Evolutionary conservation across 2,329 filamentous ascomycete species (phyloP), one percentile per base, ranked within the genome.

Genomic region (Xylariales sp.): DNA sequence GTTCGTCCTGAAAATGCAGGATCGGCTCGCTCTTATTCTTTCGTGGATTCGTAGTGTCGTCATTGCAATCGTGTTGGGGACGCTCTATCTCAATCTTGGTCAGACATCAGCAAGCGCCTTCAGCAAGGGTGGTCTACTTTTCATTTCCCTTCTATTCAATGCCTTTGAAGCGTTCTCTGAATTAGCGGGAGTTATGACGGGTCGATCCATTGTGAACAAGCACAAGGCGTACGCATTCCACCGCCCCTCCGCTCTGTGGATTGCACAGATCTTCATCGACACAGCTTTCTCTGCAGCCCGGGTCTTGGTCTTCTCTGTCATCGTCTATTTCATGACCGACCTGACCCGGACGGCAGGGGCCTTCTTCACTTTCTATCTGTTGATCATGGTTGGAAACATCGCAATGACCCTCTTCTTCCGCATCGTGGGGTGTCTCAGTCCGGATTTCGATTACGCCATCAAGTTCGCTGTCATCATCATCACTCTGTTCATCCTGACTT

Each of bases 81-180:
- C 86, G 0, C 80, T 93, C 4, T 95, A 84, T 70, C 73, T 88
- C 44, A 70, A 88, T 25, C 74, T 88, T 24, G 79, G 80, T 1
- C 62, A 78, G 38, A 80, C 73, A 0, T 80, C 78, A 1, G 78
- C 78, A 22, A 86, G 82, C 28, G 85, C 86, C 3, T 94, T 93
- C 63, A 86, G 82, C 51, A 81, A 88, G 58, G 87, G 87, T 48
- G 88, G 87, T 68, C 76, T 91, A 1, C 69, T 94, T 38, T 94
- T 94, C 65, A 80, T 89, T 40, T 71, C 84, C 16, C 74, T 94
- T 2, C 66, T 94, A 4, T 91, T 91, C 73, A 91, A 91, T 59
- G 84, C 85, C n/a, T 91, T 94, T 62, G 82, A 88, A 56, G 86
- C 88, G 18, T 90, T 93, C 56, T 78, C 83, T 0, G 88, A 94